Evolutionary conservation across 768 basidiomycete genomes (phyloP).

Genomic region (Mycena crocata): DNA sequence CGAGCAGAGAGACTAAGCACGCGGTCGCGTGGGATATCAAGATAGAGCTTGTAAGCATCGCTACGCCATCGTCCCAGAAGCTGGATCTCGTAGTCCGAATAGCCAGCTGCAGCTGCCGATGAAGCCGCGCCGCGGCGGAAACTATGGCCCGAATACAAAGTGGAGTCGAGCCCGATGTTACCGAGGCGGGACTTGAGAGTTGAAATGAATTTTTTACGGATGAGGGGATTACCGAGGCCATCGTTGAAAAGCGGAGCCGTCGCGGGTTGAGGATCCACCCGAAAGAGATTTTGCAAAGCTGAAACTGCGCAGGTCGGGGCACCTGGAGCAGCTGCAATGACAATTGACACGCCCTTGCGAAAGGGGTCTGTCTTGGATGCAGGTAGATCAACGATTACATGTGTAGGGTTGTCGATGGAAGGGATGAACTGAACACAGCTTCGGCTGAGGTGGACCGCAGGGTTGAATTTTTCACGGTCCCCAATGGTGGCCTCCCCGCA

Average conservation of each 20-base stretch:
- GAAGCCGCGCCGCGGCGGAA: conserved; percentile 40
- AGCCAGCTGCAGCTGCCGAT: conserved; percentile 44
- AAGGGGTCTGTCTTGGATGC: not conserved
- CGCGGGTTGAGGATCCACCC: not conserved
- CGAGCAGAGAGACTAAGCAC: conserved; percentile 45
- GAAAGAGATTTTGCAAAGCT: not conserved
- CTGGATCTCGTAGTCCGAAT: conserved; percentile 50
- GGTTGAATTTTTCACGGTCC: not conserved
- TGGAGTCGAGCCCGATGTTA: conserved; percentile 26
- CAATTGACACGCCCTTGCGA: not conserved
- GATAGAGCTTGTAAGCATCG: conserved; percentile 52
- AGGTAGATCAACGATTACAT: not conserved
- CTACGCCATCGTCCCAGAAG: conserved; percentile 51
- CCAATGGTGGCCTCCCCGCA: not conserved
- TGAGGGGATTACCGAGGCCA: not conserved
- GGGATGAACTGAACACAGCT: not conserved
- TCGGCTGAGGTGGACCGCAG: not conserved
- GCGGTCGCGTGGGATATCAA: conserved; percentile 39
- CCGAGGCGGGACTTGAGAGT: not conserved
- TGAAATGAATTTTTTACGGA: not conserved
- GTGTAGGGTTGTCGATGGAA: not conserved
- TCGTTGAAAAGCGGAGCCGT: not conserved
- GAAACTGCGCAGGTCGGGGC: not conserved
- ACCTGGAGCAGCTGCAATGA: not conserved
- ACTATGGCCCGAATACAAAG: conserved; percentile 38